Evolutionary conservation across 176 grass and related monocot genomes (phyloP), one percentile per base, ranked within the genome.

Genomic region (Musa itinerans): DNA sequence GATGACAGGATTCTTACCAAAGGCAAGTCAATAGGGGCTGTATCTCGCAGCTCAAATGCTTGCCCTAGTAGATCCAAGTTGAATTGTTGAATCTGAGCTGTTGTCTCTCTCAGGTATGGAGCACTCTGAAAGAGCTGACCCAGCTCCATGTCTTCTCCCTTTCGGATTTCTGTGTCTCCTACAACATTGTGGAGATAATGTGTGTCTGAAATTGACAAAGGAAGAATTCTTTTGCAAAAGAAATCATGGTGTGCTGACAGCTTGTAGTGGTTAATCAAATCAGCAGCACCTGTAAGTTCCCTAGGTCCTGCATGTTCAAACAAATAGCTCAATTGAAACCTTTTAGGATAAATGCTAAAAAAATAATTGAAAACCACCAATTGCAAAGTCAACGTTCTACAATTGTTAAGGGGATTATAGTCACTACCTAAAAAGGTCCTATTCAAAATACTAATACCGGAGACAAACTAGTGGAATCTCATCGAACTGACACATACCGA

Each of bases 101-200:
- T 83, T 56, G 87, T 99, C n/a, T 91, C 88, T 74, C 81, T 79
- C 72, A 87, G 76, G 74, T 92, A 88, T 23, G 77, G 78, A 29
- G 84, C 83, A 80, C 80, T 87, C 69, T 90, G 89, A 79, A 99
- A 72, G 1, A 99, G 88, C 71, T 99, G 95, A 67, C 93, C 86
- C 27, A 99, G 81, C 84, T 99, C 90, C 95, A 99, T 99, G 63
- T 90, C 95, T 84, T 99, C 95, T 71, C 95, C 95, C 87, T 83
- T 94, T 57, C 90, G 84, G 52, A 99, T 99, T 90, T 99, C 95
- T 22, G 84, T 91, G 53, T 99, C 90, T 11, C 95, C 95, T 56
- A 86, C 88, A 54, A 91, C 82, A 89, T 91, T 94, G 71, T 92
- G 86, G 84, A 99, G 82, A 79, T 99, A 98, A 81, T 99, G 90